Evolutionary conservation across 805 yeast species (phyloP), one percentile per base, ranked within the genome.

Genomic region (Peterozyma xylosa): DNA sequence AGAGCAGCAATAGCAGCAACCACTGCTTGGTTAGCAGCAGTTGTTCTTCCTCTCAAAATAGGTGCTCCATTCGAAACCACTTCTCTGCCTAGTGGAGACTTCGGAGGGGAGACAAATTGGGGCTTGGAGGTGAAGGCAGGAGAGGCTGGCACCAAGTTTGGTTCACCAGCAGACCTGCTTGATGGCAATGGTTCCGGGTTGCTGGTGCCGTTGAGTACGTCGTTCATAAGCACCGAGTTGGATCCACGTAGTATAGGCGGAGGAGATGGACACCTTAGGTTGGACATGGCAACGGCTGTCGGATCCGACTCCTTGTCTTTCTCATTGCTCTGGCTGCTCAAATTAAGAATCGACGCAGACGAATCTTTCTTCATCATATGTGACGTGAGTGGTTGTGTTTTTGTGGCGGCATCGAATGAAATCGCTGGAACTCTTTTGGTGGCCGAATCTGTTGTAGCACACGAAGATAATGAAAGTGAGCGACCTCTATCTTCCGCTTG

Each of bases 241-340:
- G 27, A 21, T 5, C 27, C 27, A 7, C 21, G 17, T 6, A 79
- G 60, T 43, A 80, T 79, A 7, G 87, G 86, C 1, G 87, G 85
- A n/a, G 87, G 86, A 4, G 86, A 80, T 1, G 86, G 86, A 50
- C 85, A 77, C 47, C 82, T 67, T 43, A 79, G 58, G 54, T 70
- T 75, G 7, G 85, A 76, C 32, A 77, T 61, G 1, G 85, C 83
- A 59, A 75, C 56, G 11, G 71, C 77, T 33, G 79, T 70, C 3
- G 82, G 81, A 14, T 32, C 15, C 0, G 74, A 70, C 6, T 55
- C 57, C 14, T 41, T 41, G 14, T 45, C 46, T 11, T 40, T 41
- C 5, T 13, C 33, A 11, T 16, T n/a, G 30, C 35, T 18, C 30
- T 30, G 32, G 35, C 18, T 37, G 21, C 39, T 37, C 27, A 21